Base-by-base conservation (phyloP, 306 rosid genomes). In the Rubus idaeus region DNA sequence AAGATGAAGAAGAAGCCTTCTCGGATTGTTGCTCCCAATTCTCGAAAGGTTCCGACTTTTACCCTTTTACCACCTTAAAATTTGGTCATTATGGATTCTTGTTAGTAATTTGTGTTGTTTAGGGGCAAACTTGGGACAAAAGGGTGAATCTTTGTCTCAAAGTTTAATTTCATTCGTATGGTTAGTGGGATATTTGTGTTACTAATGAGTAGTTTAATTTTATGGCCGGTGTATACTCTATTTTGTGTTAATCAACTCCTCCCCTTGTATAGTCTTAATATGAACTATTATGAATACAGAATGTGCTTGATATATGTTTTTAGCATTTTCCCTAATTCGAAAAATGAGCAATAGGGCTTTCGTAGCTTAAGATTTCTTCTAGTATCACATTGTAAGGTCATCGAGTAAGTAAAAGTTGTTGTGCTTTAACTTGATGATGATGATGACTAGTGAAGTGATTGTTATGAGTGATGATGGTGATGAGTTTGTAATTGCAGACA, bases 1-100 rank as follows among this genome's bases (percentile, higher is more conserved):
- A 88, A 63, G 47, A 64, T 64, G 46, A 64, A 30, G 44, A 61
- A 61, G 67, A 26, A 86, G 75, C 89, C 84, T 12, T 52, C 67
- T 49, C 83, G 79, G 5, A 45, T 30, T 30, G 47, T 53, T 10
- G 63, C 80, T 51, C 56, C 84, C 0, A 39, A 64, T 46, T 51
- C 83, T 30, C 85, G 83, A 81, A 93, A 88, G 96, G 97, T 91
- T 62, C 39, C n/a, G 4, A 51, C 57, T 12, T 61, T 35, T 61
- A 30, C 14, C 23, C 21, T 12, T 3, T 23, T 6, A 41, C 47
- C 21, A 10, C 3, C 60, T 10, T 13, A 3, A 52, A 51, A 17
- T 52, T 16, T 60, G 16, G 16, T 50, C 55, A 51, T 26, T 26
- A 14, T 61, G 37, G 65, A 60, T 60, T 60, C 17, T 58, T 58